Evolutionary conservation across 768 basidiomycete species (phyloP).

Genomic region (Coprinopsis marcescibilis): DNA sequence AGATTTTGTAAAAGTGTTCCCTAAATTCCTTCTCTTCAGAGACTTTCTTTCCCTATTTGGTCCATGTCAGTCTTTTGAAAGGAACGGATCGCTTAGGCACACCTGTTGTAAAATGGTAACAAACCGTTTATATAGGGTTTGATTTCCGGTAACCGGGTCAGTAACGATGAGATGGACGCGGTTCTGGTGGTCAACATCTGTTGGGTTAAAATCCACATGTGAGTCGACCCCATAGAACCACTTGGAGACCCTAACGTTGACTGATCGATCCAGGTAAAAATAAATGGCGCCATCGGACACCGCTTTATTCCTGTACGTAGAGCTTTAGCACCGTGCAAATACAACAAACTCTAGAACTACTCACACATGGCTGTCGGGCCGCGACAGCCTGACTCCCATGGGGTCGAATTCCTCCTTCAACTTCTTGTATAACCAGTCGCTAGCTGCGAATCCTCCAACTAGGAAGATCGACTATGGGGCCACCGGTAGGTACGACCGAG

Average conservation of each 20-base stretch:
- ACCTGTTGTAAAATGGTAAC: background rate
- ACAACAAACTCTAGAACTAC: slow-evolving; percentile 14
- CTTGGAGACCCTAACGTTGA: slow-evolving; percentile 40
- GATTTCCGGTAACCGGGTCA: background rate
- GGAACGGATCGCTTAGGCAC: background rate
- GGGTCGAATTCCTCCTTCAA: slow-evolving; percentile 34
- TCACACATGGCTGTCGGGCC: slow-evolving; percentile 51
- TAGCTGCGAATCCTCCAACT: slow-evolving; percentile 56
- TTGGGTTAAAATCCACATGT: slow-evolving; percentile 26
- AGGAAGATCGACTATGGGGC: slow-evolving; percentile 30
- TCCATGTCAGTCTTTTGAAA: background rate
- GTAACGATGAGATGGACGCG: slow-evolving; percentile 14
- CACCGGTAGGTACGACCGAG: background rate
- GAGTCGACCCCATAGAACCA: slow-evolving; percentile 42
- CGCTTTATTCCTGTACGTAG: slow-evolving; percentile 31
- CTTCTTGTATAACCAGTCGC: slow-evolving; percentile 43
- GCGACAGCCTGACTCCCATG: slow-evolving; percentile 33
- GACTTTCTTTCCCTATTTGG: background rate
- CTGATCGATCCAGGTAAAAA: slow-evolving; percentile 41
- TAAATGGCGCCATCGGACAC: slow-evolving; percentile 47
- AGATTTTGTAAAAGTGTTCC: background rate
- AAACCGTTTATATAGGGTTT: background rate
- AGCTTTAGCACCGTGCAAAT: background rate
- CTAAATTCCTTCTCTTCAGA: background rate
- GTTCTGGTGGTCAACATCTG: slow-evolving; percentile 31